Conservation (phyloP, 495 filamentous ascomycete species). For the Neurospora pannonica region DNA sequence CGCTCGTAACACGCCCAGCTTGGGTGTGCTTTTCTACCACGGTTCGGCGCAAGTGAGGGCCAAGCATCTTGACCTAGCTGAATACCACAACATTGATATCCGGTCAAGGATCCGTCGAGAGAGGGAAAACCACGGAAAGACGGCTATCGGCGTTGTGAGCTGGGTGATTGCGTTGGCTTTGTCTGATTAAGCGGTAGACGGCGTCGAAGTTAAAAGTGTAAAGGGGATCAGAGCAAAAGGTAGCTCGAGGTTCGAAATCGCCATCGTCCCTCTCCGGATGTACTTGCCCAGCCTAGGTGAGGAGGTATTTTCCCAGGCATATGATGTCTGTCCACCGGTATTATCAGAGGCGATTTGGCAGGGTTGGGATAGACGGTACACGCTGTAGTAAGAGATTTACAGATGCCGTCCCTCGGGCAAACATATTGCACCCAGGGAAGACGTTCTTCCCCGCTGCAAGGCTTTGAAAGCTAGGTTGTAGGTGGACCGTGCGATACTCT, state of each 20-base stretch:
- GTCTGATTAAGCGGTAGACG: neutral
- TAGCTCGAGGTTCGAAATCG: neutral
- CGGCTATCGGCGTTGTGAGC: neutral
- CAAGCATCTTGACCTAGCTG: neutral
- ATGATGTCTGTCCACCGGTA: too few species aligned
- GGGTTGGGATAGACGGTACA: neutral
- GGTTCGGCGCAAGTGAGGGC: neutral
- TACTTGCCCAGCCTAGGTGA: neutral
- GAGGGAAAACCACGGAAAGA: neutral
- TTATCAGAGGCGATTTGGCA: too few species aligned
- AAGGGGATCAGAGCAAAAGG: neutral
- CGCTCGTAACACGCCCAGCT: neutral
- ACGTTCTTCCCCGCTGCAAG: neutral
- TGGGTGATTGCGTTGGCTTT: neutral
- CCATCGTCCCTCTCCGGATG: neutral
- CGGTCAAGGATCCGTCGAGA: neutral
- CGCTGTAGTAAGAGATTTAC: neutral
- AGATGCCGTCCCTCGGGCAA: neutral
- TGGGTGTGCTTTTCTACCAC: neutral
- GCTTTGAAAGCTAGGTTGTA: neutral
- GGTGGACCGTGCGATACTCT: neutral
- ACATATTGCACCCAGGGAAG: neutral
- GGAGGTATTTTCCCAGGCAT: neutral
- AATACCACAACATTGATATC: neutral
- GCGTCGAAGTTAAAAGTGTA: neutral